Conservation (phyloP, 257 asterid species). For the Voacanga thouarsii region DNA sequence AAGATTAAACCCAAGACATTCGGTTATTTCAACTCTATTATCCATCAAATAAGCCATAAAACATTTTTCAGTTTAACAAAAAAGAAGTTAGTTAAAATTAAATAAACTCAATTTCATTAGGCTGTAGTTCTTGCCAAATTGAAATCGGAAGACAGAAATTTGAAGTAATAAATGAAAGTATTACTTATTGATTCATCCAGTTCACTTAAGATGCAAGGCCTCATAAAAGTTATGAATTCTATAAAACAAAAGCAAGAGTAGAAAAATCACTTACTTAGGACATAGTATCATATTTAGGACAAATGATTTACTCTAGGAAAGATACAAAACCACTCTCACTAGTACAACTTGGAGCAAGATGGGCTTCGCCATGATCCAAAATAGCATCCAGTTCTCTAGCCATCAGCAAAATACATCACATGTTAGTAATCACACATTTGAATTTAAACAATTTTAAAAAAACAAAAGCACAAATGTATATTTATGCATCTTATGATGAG, state of each 20-base stretch:
- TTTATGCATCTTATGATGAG: not conserved
- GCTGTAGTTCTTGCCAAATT: not conserved
- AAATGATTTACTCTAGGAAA: slow-evolving; percentile 63
- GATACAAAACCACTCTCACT: slow-evolving; percentile 57
- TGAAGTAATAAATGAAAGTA: not conserved
- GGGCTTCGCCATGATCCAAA: slow-evolving; percentile 82
- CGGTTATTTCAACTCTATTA: not conserved
- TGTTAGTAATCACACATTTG: not conserved
- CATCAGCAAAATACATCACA: slow-evolving; percentile 52
- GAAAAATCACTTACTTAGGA: slow-evolving; percentile 42
- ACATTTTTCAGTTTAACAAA: not conserved
- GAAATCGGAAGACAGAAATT: not conserved
- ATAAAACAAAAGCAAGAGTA: not conserved
- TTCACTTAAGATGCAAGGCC: not conserved
- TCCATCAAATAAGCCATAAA: not conserved
- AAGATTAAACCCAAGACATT: not conserved
- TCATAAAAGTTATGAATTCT: not conserved
- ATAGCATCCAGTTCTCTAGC: slow-evolving; percentile 84
- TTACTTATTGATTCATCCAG: not conserved
- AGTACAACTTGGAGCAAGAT: slow-evolving; percentile 55
- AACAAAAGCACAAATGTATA: not conserved
- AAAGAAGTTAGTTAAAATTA: not conserved
- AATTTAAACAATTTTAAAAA: not conserved
- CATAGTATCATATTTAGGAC: slow-evolving; percentile 59
- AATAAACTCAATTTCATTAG: not conserved